Evolutionary conservation across 2,329 filamentous ascomycete species (phyloP).

Genomic region (Ophiostoma sp.): DNA sequence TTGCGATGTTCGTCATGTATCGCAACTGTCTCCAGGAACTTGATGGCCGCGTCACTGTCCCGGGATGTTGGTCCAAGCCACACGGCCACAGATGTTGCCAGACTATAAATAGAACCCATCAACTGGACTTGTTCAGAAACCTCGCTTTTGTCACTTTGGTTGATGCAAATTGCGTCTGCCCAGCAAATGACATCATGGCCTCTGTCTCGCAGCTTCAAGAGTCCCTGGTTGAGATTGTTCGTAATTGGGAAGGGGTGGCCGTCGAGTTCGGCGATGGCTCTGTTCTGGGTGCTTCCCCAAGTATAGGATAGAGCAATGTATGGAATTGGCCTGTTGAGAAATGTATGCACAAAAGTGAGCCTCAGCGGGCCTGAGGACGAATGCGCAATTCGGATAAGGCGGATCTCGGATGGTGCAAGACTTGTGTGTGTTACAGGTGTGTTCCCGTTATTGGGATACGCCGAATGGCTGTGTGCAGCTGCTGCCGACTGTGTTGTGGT

Average conservation of each 20-base stretch:
- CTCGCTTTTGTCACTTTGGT: slow-evolving; percentile 18
- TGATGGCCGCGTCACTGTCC: background rate
- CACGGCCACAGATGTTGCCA: background rate
- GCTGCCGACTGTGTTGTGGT: too few species aligned
- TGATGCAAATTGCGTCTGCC: slow-evolving; percentile 20
- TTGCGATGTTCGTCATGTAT: background rate
- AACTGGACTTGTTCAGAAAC: slow-evolving; percentile 13
- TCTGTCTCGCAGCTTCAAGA: background rate
- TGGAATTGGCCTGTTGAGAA: too few species aligned
- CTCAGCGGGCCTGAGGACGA: too few species aligned
- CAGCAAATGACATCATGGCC: slow-evolving; percentile 5
- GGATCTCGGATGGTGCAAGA: too few species aligned
- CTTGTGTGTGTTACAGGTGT: too few species aligned
- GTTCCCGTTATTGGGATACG: too few species aligned
- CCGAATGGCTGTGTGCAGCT: too few species aligned
- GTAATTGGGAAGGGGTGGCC: background rate
- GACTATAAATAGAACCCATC: background rate
- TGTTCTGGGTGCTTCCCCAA: slow-evolving; percentile 4
- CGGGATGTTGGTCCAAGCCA: background rate
- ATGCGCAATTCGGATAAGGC: too few species aligned
- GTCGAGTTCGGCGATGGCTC: background rate
- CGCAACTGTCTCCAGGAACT: background rate
- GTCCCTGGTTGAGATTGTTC: background rate
- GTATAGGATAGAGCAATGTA: slow-evolving; percentile 16
- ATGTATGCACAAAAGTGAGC: too few species aligned